Percentiles rank a stretch among this genome's conserved stretches.
phyloP scores from a whole-genome alignment of 331 rosid species.

The Malus hybrid region DNA sequence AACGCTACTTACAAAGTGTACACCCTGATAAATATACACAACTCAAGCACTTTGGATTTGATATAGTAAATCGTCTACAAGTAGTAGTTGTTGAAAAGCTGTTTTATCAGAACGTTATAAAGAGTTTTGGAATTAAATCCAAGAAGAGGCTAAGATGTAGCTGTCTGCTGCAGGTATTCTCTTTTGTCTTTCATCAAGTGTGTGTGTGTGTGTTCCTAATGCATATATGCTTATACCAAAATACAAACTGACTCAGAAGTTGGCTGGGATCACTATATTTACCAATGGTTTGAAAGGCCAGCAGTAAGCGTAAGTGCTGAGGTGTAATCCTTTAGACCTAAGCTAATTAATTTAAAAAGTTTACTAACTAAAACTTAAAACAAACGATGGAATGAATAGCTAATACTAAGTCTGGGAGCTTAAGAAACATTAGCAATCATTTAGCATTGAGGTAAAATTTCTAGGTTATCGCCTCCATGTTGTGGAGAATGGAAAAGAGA shows the following conservation, averaged over 20 bases:
- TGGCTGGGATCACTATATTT: not conserved
- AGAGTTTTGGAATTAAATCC: slow-evolving; percentile 35
- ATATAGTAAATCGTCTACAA: slow-evolving; percentile 37
- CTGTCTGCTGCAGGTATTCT: slow-evolving; percentile 77
- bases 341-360: not conserved
- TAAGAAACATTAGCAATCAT: not conserved
- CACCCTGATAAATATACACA: slow-evolving; percentile 53
- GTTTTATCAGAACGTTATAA: slow-evolving; percentile 66
- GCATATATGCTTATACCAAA: not conserved
- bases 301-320: not conserved
- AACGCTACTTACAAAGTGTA: slow-evolving; percentile 60
- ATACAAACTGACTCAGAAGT: not conserved
- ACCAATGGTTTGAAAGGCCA: not conserved
- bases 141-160: slow-evolving; percentile 45
- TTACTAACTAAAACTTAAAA: not conserved
- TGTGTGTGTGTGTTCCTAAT: not conserved
- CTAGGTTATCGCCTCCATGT: not conserved
- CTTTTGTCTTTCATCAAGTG: not conserved
- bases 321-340: not conserved
- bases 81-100: slow-evolving; percentile 68
- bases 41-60: slow-evolving; percentile 63
- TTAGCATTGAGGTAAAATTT: not conserved
- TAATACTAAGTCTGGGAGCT: not conserved
- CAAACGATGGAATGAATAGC: not conserved
- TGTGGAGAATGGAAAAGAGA: not conserved